phyloP scores from a whole-genome alignment of 805 yeast species.

The Maudiozyma barnettii region DNA sequence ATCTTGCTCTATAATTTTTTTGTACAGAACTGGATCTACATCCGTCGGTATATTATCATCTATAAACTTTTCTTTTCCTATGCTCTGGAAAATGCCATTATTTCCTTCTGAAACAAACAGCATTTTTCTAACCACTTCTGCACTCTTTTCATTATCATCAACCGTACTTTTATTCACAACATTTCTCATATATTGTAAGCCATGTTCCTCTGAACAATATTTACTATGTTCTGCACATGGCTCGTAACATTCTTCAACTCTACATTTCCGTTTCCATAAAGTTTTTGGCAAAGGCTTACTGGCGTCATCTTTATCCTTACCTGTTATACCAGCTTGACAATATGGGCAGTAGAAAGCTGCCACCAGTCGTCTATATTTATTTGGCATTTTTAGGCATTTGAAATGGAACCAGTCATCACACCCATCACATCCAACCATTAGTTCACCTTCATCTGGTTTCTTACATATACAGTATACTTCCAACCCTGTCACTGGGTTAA shows the following conservation, averaged over 20 bases:
- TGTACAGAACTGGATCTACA: conserved; percentile 10
- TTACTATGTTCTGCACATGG: conserved; percentile 39
- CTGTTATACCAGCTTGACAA: conserved; percentile 42
- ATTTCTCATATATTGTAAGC: conserved; percentile 27
- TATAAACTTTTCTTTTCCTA: conserved; percentile 17
- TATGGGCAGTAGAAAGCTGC: conserved; percentile 62
- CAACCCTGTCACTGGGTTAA: conserved; percentile 32
- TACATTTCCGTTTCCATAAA: conserved; percentile 69
- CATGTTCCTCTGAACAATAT: conserved; percentile 71
- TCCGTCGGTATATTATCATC: conserved; percentile 10
- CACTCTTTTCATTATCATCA: conserved; percentile 4
- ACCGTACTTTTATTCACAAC: conserved; percentile 3
- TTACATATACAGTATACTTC: conserved; percentile 73
- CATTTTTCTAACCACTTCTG: conserved; percentile 10
- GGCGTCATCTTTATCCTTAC: conserved; percentile 12
- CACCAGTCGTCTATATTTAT: conserved; percentile 44
- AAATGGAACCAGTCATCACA: conserved; percentile 96
- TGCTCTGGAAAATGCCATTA: conserved; percentile 9
- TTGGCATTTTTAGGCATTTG: conserved; percentile 55
- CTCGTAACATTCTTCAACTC: conserved; percentile 43
- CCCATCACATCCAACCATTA: conserved; percentile 92
- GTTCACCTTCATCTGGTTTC: conserved; percentile 62
- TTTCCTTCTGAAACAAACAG: conserved; percentile 4
- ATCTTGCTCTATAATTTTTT: conserved; percentile 14
- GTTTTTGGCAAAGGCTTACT: conserved; percentile 35